Evolutionary conservation across 2,329 filamentous ascomycete species (phyloP), one percentile per base, ranked within the genome.

Genomic region (Fusarium austroafricanum): DNA sequence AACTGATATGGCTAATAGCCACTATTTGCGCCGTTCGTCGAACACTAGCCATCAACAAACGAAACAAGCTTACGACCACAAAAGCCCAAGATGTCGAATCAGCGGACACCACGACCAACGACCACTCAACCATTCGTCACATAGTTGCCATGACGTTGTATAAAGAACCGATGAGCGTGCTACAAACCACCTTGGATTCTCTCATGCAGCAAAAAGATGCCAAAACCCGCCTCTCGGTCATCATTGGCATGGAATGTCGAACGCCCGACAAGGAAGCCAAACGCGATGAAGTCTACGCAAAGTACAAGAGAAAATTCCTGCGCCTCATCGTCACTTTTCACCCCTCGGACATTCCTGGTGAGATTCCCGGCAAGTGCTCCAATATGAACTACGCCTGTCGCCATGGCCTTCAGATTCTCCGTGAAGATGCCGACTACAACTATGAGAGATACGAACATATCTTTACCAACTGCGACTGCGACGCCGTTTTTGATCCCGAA

Each of bases 391-490:
- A 67, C 31, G 65, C 65, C 14, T 67, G 65, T 45, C 65, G 65
- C 5, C 65, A 59, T 47, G 65, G 63, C 4, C 37, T 67, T 12
- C 63, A 67, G 12, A 60, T 59, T 2, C 63, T 67, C 1, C 65
- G 58, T 28, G 29, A 64, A 42, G 70, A 72, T 40, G 29, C 17
- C 21, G 37, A 60, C 17, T 72, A 72, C 26, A 56, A 67, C 31
- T 72, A 66, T 20, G 64, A 67, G 14, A 61, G 61, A 10, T 49
- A 72, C 21, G 70, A 72, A 28, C 69, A 72, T 37, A 67, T 72
- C 18, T 72, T 70, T 40, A 72, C 70, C 46, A 72, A 72, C 42
- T 70, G 70, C 42, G 70, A 72, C 38, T 72, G 70, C 53, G 70
- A 72, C 14, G 70, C 70, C 12, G 69, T 72, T 11, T 72, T 72